Evolutionary conservation across 2,329 filamentous ascomycete genomes (phyloP).

Genomic region (Mycosphaerelloides madeirae): DNA sequence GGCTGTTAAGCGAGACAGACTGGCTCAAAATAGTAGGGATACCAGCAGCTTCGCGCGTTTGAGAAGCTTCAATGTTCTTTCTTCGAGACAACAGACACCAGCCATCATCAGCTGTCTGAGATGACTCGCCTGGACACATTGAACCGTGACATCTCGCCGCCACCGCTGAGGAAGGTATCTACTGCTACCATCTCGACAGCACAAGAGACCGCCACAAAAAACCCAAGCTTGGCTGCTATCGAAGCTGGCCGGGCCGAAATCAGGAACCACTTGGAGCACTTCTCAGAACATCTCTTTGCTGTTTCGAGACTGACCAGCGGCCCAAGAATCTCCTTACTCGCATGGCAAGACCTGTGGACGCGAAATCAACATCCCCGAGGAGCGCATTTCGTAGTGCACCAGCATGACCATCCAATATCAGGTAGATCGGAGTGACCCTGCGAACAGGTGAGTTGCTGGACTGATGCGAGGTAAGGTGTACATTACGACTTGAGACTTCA

Average conservation of each 20-base stretch:
- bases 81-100: too few species aligned
- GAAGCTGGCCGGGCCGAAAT: slow-evolving; percentile 49
- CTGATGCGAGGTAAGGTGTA: slow-evolving; percentile 25
- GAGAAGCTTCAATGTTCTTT: too few species aligned
- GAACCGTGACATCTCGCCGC: slow-evolving; percentile 28
- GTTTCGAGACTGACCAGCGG: slow-evolving; percentile 23
- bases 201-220: not conserved
- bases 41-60: too few species aligned
- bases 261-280: slow-evolving; percentile 47
- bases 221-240: slow-evolving; percentile 39
- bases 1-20: too few species aligned
- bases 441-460: slow-evolving; percentile 7
- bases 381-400: slow-evolving; percentile 61
- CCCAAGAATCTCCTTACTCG: slow-evolving; percentile 38
- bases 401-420: slow-evolving; percentile 67
- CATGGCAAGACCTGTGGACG: slow-evolving; percentile 46
- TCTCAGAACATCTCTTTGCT: slow-evolving; percentile 39
- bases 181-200: not conserved
- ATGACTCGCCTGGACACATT: slow-evolving; percentile 19
- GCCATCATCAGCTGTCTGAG: too few species aligned
- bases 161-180: slow-evolving; percentile 22
- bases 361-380: slow-evolving; percentile 44
- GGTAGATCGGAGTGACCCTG: slow-evolving; percentile 40
- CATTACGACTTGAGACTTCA: slow-evolving; percentile 63
- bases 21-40: too few species aligned